These are phyloP conservation scores for Sicyos edulis DNA, from an alignment of 306 rosid genomes.

Conservation along the genomic window DNA sequence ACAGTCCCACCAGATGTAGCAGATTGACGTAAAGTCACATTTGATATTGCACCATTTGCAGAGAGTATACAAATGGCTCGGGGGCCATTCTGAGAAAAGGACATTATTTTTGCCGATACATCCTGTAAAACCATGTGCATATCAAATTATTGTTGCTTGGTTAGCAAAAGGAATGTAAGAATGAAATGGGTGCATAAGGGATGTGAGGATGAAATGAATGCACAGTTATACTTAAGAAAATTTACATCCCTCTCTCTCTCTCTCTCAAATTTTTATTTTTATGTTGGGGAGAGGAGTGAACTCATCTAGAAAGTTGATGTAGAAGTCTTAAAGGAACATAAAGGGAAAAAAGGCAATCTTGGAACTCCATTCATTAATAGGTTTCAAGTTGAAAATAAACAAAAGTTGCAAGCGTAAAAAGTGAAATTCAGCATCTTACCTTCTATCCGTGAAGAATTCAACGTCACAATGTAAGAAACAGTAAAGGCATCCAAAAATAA, in stretches of 20 bases:
- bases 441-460: not conserved
- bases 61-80: slow-evolving; percentile 54
- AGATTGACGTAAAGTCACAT: slow-evolving; percentile 61
- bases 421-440: not conserved
- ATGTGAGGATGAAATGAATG: not conserved
- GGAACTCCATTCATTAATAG: not conserved
- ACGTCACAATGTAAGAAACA: not conserved
- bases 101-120: slow-evolving; percentile 44
- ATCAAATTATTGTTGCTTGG: slow-evolving; percentile 2
- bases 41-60: slow-evolving; percentile 68
- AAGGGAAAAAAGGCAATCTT: too few species aligned
- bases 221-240: not conserved
- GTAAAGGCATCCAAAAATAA: not conserved
- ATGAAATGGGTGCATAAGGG: not conserved
- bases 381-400: not conserved
- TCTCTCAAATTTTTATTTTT: not conserved
- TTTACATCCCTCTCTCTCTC: not conserved
- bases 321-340: not conserved
- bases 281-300: not conserved
- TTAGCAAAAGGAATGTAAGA: not conserved
- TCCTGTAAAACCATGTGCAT: slow-evolving; percentile 41
- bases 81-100: slow-evolving; percentile 53
- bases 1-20: slow-evolving; percentile 66
- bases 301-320: not conserved
- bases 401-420: not conserved